Evolutionary conservation across 176 grass and related monocot species (phyloP).

Genomic region (Areca catechu): DNA sequence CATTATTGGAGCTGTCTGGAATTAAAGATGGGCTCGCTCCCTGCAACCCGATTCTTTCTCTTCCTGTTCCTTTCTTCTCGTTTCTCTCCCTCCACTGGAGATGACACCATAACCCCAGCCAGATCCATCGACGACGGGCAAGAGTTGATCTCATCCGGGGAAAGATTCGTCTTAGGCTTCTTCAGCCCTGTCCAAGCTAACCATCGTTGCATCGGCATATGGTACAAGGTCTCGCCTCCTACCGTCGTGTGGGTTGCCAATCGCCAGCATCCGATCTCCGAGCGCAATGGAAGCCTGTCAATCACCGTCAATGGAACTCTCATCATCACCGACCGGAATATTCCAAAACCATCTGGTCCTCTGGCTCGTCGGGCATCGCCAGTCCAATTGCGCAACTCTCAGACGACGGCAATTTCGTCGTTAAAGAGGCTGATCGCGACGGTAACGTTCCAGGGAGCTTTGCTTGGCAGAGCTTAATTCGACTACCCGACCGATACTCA

Average conservation of each 20-base stretch:
- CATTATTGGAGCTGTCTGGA: too few species aligned
- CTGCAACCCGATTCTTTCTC: neutral
- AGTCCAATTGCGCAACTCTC: neutral
- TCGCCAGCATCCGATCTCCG: too few species aligned
- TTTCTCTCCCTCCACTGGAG: neutral
- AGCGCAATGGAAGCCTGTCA: too few species aligned
- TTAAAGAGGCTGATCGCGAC: slow-evolving; percentile 2
- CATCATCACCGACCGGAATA: slow-evolving; percentile 6
- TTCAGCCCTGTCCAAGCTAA: too few species aligned
- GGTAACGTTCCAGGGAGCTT: neutral
- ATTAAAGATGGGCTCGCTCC: neutral
- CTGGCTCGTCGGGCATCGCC: neutral
- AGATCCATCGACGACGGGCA: too few species aligned
- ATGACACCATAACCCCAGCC: too few species aligned
- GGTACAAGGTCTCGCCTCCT: too few species aligned
- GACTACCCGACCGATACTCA: slow-evolving; percentile 3
- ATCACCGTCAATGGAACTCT: too few species aligned
- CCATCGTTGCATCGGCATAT: too few species aligned
- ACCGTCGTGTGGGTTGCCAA: too few species aligned
- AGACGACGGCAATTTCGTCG: slow-evolving; percentile 2
- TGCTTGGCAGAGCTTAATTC: slow-evolving; percentile 10
- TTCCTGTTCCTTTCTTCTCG: neutral
- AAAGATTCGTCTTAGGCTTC: too few species aligned
- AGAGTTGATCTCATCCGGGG: too few species aligned
- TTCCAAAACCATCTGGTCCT: neutral